These are phyloP conservation scores for Eucalyptus erythrocorys DNA, from an alignment of 345 rosid genomes.

Conservation along the genomic window DNA sequence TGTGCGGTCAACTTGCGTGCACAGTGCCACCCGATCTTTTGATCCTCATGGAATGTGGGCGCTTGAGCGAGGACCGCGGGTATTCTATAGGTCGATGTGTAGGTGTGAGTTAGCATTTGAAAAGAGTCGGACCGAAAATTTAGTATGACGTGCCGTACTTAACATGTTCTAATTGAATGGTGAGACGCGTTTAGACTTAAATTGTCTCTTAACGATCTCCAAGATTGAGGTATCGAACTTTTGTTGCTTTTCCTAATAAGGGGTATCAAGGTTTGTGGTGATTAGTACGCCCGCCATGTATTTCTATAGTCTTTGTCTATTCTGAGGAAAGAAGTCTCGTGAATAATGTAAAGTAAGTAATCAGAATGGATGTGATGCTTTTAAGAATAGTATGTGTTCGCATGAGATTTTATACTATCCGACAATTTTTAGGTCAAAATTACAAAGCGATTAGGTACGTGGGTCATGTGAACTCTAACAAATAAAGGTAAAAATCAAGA, in stretches of 20 bases:
- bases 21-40: neutral
- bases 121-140: neutral
- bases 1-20: neutral
- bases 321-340: neutral
- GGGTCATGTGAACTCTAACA: neutral
- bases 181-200: fast-evolving
- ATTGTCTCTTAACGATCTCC: neutral
- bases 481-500: neutral
- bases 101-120: neutral
- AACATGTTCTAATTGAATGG: neutral
- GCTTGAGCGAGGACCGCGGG: neutral
- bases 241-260: neutral
- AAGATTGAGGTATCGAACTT: neutral
- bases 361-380: neutral
- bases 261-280: neutral
- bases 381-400: neutral
- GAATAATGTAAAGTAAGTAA: neutral
- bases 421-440: neutral
- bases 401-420: neutral
- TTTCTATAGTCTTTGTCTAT: neutral
- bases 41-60: neutral
- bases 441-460: fast-evolving
- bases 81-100: fast-evolving
- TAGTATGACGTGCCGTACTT: fast-evolving
- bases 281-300: neutral